Conservation (phyloP, 495 filamentous ascomycete species). For the Saxispiralis lemnorum region DNA sequence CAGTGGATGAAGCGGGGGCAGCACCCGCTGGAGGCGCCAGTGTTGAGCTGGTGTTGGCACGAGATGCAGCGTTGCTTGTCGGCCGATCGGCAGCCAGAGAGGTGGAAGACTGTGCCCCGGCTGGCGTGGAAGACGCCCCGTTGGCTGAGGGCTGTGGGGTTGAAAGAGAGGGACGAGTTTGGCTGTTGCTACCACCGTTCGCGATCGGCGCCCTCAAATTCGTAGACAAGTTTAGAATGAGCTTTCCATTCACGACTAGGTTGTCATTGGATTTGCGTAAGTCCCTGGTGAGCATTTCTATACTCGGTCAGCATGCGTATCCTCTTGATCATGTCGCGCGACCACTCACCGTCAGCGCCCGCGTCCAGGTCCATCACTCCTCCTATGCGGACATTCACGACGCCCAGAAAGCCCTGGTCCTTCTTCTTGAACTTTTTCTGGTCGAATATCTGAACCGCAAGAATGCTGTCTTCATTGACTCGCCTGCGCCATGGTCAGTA, state of each 20-base stretch:
- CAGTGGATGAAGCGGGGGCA: slow-evolving; percentile 9
- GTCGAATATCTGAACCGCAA: slow-evolving; percentile 96
- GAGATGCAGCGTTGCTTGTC: slow-evolving; percentile 9
- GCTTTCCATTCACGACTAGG: slow-evolving; percentile 88
- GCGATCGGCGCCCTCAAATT: slow-evolving; percentile 47
- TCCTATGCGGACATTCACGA: slow-evolving; percentile 90
- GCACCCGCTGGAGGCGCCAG: slow-evolving; percentile 6
- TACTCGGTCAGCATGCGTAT: slow-evolving; percentile 1
- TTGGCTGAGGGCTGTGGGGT: slow-evolving; percentile 20
- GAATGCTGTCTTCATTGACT: slow-evolving; percentile 83
- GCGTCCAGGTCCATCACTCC: slow-evolving; percentile 77
- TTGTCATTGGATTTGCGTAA: slow-evolving; percentile 97
- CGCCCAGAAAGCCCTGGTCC: slow-evolving; percentile 94
- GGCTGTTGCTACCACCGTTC: slow-evolving; percentile 4
- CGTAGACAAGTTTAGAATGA: slow-evolving; percentile 88
- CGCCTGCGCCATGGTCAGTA: slow-evolving; percentile 32
- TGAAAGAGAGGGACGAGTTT: slow-evolving; percentile 20
- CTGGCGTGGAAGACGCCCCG: slow-evolving; percentile 18
- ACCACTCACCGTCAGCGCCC: slow-evolving; percentile 69
- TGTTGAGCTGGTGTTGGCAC: slow-evolving; percentile 7
- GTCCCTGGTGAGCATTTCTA: slow-evolving; percentile 94
- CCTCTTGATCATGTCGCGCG: too few relatives aligned
- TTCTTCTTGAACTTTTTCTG: slow-evolving; percentile 99
- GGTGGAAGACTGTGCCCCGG: slow-evolving; percentile 17
- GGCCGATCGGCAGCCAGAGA: slow-evolving; percentile 18